Conservation (phyloP, 768 basidiomycete species). For the Boletus eberwhitei region DNA sequence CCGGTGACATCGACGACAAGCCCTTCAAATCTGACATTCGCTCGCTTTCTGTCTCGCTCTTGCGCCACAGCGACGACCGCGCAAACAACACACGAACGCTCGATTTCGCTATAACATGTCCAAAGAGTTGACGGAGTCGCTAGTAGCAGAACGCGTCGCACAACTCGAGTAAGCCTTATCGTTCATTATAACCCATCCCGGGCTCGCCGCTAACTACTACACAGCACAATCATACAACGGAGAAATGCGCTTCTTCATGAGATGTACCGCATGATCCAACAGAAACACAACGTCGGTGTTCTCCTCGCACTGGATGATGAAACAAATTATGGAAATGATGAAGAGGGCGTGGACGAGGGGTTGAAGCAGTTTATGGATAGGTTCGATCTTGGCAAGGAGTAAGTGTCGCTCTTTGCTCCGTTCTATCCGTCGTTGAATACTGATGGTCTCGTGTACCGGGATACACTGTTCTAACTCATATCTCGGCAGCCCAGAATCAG, state of each 20-base stretch:
- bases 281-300: slow-evolving; percentile 44
- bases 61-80: not conserved
- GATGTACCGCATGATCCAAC: slow-evolving; percentile 65
- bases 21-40: not conserved
- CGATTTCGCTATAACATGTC: slow-evolving; percentile 20
- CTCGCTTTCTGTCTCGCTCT: not conserved
- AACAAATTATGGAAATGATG: slow-evolving; percentile 29
- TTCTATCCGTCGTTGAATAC: not conserved
- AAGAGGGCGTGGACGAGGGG: slow-evolving; percentile 38
- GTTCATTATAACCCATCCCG: not conserved
- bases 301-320: slow-evolving; percentile 39
- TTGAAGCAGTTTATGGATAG: slow-evolving; percentile 51
- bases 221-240: slow-evolving; percentile 58
- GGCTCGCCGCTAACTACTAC: not conserved
- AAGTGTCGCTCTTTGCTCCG: slow-evolving; percentile 20
- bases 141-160: slow-evolving; percentile 36
- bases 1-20: not conserved
- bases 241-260: slow-evolving; percentile 70
- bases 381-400: slow-evolving; percentile 55
- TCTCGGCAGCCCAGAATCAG: slow-evolving; percentile 37
- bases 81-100: slow-evolving; percentile 1
- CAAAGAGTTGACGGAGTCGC: slow-evolving; percentile 28
- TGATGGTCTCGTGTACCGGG: slow-evolving; percentile 1
- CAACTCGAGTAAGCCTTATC: slow-evolving; percentile 31
- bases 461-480: slow-evolving; percentile 4